Evolutionary conservation across 2,329 filamentous ascomycete species (phyloP).

Genomic region (Fusarium sp.): DNA sequence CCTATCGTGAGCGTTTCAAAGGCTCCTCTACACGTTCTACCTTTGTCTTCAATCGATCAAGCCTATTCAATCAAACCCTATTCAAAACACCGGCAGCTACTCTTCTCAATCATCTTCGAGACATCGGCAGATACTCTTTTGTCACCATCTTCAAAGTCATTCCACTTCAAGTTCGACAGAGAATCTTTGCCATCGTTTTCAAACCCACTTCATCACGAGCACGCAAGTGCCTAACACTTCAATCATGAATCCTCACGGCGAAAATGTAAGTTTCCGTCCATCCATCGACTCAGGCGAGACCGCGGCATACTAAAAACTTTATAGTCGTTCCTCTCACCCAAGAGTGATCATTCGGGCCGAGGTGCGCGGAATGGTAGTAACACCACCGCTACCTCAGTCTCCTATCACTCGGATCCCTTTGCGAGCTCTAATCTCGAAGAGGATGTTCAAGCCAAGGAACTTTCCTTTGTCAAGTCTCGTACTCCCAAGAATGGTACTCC

Average conservation of each 20-base stretch:
- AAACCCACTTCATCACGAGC: not conserved
- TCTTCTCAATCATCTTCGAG: not conserved
- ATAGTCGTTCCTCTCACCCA: slow-evolving; percentile 34
- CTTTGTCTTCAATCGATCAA: not conserved
- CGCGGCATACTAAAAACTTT: slow-evolving; percentile 17
- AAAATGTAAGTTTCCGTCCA: slow-evolving; percentile 16
- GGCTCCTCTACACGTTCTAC: not conserved
- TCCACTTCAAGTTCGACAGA: not conserved
- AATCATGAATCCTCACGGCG: slow-evolving; percentile 27
- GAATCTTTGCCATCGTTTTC: slow-evolving; percentile 1
- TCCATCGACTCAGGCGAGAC: not conserved
- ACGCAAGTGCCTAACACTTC: not conserved
- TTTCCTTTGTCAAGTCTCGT: slow-evolving; percentile 18
- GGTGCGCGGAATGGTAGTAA: slow-evolving; percentile 30
- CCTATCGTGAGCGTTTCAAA: not conserved
- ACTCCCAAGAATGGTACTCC: slow-evolving; percentile 1
- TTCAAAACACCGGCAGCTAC: not conserved
- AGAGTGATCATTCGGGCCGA: slow-evolving; percentile 38
- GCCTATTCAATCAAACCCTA: not conserved
- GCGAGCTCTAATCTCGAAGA: slow-evolving; percentile 15
- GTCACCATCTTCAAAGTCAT: not conserved
- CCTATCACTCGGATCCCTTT: slow-evolving; percentile 29
- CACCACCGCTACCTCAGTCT: slow-evolving; percentile 30
- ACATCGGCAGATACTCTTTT: not conserved
- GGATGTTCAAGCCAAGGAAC: slow-evolving; percentile 19